These are phyloP conservation scores for Silene vulgaris DNA, from an alignment of 179 eudicot species.

Conservation along the genomic window DNA sequence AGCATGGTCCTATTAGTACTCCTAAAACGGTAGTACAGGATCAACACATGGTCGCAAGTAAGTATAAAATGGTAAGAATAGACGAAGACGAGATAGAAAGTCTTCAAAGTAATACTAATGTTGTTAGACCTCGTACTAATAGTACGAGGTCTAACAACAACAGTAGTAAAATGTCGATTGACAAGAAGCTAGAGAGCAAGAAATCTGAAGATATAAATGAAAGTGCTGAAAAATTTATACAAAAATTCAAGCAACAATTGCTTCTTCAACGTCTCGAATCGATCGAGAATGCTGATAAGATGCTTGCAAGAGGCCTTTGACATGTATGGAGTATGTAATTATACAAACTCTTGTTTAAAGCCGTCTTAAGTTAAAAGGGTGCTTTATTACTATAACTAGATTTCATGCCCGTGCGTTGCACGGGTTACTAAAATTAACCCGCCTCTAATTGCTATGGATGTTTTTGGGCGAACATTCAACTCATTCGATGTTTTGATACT, in stretches of 20 bases:
- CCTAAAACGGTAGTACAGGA: neutral
- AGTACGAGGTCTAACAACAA: neutral
- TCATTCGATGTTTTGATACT: too few relatives aligned
- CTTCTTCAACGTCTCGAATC: slow-evolving; percentile 67
- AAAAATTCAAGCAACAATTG: slow-evolving; percentile 57
- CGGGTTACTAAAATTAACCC: too few relatives aligned
- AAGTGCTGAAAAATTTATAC: slow-evolving; percentile 72
- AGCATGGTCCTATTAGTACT: neutral
- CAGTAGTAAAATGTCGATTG: neutral
- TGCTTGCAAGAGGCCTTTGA: slow-evolving; percentile 67
- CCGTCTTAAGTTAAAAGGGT: too few relatives aligned
- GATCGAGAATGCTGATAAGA: slow-evolving; percentile 60
- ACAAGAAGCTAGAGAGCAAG: slow-evolving; percentile 32
- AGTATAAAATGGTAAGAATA: slow-evolving; percentile 10
- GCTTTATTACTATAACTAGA: too few relatives aligned
- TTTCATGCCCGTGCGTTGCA: too few relatives aligned
- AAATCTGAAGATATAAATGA: slow-evolving; percentile 46
- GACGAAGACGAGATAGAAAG: slow-evolving; percentile 24
- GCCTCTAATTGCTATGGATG: too few relatives aligned
- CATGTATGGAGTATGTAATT: too few relatives aligned
- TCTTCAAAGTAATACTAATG: neutral
- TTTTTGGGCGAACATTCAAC: too few relatives aligned
- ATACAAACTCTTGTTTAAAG: too few relatives aligned
- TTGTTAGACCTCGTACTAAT: neutral
- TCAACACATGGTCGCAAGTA: neutral